Evolutionary conservation across 495 filamentous ascomycete genomes (phyloP).

Genomic region (Aspergillus bertholletiae): DNA sequence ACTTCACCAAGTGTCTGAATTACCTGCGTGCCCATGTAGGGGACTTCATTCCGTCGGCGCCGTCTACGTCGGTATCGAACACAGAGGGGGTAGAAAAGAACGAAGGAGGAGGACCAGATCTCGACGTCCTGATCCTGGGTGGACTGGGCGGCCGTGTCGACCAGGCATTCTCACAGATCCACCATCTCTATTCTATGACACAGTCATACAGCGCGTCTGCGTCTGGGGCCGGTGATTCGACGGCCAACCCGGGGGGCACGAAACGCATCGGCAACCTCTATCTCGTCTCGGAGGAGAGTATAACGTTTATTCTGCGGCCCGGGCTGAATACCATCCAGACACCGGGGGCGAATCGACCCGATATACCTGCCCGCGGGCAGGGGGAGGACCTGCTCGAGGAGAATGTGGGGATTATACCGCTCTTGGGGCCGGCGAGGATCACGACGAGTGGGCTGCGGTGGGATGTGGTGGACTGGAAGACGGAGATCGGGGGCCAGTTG

Average conservation of each 20-base stretch:
- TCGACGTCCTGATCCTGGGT: slow-evolving; percentile 69
- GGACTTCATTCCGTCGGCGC: slow-evolving; percentile 22
- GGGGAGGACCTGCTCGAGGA: slow-evolving; percentile 44
- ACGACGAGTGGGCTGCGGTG: slow-evolving; percentile 80
- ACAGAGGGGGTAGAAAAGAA: neutral
- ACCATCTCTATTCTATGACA: slow-evolving; percentile 60
- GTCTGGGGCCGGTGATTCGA: no score
- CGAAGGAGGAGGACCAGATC: slow-evolving; percentile 5
- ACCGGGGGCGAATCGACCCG: slow-evolving; percentile 36
- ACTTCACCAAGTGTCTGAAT: slow-evolving; percentile 71
- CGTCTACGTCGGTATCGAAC: neutral
- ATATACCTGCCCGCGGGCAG: neutral
- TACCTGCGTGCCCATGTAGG: slow-evolving; percentile 46
- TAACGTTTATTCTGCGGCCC: slow-evolving; percentile 71
- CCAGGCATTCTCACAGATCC: slow-evolving; percentile 83
- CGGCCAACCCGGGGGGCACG: neutral
- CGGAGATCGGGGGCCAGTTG: slow-evolving; percentile 75
- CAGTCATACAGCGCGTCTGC: slow-evolving; percentile 21
- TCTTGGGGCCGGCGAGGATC: slow-evolving; percentile 68
- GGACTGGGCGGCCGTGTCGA: slow-evolving; percentile 87
- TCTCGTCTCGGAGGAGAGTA: slow-evolving; percentile 71
- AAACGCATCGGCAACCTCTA: slow-evolving; percentile 47
- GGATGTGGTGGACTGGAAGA: slow-evolving; percentile 80
- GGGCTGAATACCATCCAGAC: slow-evolving; percentile 69
- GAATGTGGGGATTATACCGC: slow-evolving; percentile 80